Evolutionary conservation across 768 basidiomycete species (phyloP).

Genomic region (Aureoboletus auriporus): DNA sequence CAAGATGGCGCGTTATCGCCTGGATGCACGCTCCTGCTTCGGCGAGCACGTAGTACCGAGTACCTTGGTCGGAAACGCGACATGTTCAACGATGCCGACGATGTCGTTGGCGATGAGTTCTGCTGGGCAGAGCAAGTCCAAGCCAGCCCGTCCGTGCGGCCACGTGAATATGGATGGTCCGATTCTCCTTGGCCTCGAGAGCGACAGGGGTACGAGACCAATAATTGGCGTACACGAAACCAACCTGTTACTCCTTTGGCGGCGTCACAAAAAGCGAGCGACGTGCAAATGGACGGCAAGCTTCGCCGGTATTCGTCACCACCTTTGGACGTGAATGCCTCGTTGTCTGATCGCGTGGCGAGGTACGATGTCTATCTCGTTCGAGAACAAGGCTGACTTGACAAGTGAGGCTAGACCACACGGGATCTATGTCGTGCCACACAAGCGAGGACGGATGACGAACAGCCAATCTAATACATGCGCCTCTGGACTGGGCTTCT

Average conservation of each 20-base stretch:
- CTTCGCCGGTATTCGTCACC: conserved; percentile 7
- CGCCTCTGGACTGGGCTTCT: conserved; percentile 2
- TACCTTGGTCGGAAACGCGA: neutral
- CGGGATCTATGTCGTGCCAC: conserved; percentile 17
- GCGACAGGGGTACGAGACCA: conserved; percentile 3
- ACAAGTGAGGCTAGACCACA: conserved; percentile 1
- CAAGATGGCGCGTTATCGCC: neutral
- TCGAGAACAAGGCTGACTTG: neutral
- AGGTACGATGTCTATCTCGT: neutral
- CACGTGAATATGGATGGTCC: neutral
- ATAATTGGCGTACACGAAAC: conserved; percentile 12
- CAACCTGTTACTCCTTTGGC: neutral
- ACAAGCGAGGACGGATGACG: conserved; percentile 7
- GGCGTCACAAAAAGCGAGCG: neutral
- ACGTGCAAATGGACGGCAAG: neutral
- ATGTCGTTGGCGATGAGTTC: conserved; percentile 1
- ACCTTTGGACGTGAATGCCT: neutral
- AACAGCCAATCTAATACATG: neutral
- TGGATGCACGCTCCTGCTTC: neutral
- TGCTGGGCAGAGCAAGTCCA: conserved; percentile 11
- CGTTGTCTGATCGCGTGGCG: neutral
- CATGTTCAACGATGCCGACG: neutral
- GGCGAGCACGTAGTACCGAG: neutral
- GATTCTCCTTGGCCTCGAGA: conserved; percentile 1
- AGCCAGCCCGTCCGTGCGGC: neutral